Percentiles rank a stretch among this genome's conserved stretches.
These are phyloP conservation scores for Fusarium hostae DNA, from an alignment of 2,329 filamentous ascomycete species.

Conservation along the genomic window DNA sequence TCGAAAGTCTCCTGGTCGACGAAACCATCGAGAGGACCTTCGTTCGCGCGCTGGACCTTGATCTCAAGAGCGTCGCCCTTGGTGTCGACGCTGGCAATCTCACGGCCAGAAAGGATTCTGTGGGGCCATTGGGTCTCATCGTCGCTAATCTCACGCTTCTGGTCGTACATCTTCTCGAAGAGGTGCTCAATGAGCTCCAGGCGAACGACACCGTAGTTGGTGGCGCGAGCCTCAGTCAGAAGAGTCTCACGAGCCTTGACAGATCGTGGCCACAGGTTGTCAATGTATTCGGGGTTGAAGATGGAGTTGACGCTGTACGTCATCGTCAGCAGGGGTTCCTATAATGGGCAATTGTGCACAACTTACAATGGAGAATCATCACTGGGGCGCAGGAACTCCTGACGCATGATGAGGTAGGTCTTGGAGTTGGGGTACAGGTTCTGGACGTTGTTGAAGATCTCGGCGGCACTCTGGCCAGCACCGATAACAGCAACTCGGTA, in stretches of 20 bases:
- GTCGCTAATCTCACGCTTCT: constrained; percentile 75
- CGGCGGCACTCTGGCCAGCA: constrained; percentile 90
- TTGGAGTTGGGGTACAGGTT: constrained; percentile 82
- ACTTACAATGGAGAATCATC: constrained; percentile 96
- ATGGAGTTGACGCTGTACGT: constrained; percentile 86
- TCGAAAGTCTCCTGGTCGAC: constrained; percentile 69
- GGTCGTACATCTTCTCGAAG: constrained; percentile 88
- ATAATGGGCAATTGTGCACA: neutral
- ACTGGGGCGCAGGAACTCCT: constrained; percentile 85
- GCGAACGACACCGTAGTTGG: constrained; percentile 95
- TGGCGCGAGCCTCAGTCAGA: constrained; percentile 78
- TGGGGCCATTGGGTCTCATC: constrained; percentile 84
- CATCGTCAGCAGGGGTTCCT: constrained; percentile 40
- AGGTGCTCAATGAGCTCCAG: constrained; percentile 90
- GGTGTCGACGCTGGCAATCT: constrained; percentile 71
- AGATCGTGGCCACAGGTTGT: constrained; percentile 77
- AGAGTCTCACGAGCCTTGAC: constrained; percentile 68
- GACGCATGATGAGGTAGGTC: constrained; percentile 83
- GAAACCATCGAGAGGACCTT: constrained; percentile 55
- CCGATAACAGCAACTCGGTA: constrained; percentile 88
- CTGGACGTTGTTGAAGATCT: constrained; percentile 93
- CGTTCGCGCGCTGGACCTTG: constrained; percentile 61
- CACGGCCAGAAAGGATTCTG: constrained; percentile 77
- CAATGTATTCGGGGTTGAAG: constrained; percentile 89
- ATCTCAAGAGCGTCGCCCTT: constrained; percentile 66